Conservation (phyloP, 108 stramenopile genomes). For the Skeletonema marinoi region DNA sequence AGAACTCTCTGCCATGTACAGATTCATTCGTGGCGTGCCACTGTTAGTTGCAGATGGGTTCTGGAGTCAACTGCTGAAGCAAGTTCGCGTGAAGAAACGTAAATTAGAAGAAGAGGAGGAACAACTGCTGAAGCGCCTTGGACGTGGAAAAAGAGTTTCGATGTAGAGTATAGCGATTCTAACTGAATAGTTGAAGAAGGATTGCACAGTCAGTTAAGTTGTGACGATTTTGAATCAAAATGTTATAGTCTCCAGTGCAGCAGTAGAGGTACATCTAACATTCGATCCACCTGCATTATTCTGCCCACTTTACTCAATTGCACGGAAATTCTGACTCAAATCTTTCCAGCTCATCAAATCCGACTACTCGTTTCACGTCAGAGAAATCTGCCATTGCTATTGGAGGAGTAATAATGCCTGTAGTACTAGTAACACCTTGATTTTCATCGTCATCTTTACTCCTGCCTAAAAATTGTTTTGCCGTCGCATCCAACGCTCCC, state of each 20-base stretch:
- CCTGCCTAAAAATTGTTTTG: slow-evolving; percentile 19
- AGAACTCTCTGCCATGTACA: not conserved
- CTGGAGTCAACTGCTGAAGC: not conserved
- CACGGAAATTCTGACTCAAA: slow-evolving; percentile 47
- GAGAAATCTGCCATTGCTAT: slow-evolving; percentile 40
- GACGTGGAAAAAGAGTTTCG: too few relatives aligned
- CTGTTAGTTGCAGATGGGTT: not conserved
- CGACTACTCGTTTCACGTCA: slow-evolving; percentile 51
- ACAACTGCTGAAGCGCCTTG: too few relatives aligned
- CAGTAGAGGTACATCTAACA: too few relatives aligned
- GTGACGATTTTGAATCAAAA: too few relatives aligned
- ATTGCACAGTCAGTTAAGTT: too few relatives aligned
- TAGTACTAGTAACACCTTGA: not conserved
- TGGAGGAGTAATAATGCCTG: slow-evolving; percentile 3
- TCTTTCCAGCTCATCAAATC: slow-evolving; percentile 52
- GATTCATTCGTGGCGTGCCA: not conserved
- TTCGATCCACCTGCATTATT: too few relatives aligned
- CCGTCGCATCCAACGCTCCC: slow-evolving; percentile 19
- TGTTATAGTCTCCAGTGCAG: too few relatives aligned
- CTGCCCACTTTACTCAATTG: too few relatives aligned
- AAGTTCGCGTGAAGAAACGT: too few relatives aligned
- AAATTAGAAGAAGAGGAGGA: too few relatives aligned
- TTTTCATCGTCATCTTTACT: not conserved
- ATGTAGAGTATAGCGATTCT: too few relatives aligned
- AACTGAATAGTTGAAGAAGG: too few relatives aligned